Base-by-base conservation (phyloP, 345 rosid genomes). In the Geranium rotundifolium region DNA sequence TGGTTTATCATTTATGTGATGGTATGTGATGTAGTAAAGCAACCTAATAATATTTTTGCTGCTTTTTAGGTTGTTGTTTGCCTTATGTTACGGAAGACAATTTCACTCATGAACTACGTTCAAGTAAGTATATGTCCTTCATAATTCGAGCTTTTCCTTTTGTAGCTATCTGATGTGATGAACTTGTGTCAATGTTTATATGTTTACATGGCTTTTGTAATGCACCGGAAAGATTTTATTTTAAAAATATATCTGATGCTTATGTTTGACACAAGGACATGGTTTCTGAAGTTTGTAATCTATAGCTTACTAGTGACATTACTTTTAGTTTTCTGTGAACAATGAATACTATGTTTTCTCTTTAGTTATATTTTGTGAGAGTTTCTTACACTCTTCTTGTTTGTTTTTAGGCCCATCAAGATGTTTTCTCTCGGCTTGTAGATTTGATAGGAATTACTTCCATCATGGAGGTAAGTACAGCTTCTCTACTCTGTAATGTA, bases 401-500 rank as follows among this genome's bases (percentile, higher is more conserved):
- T 6, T 57, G 27, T 23, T 23, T 23, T 17, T 57, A 90, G 99
- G 92, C 77, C 29, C 96, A 90, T 84, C 89, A 87, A 56, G 87
- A 85, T 75, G 96, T 88, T 70, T 82, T 95, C 67, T 64, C 80
- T 67, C 87, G 80, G 58, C 72, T 95, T 72, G 97, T 95, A 73
- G 99, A 95, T 85, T 86, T 95, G 73, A 95, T 95, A 60, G 97
- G 99, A 72, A 85, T 95, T 69, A 95, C 97, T 60, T 95, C 99
- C 73, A 95, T 95, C 79, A 90, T 88, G 99, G 99, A 95, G 97
- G 99, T 95, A 78, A 65, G 10, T 34, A 63, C 64, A 12, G 54
- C 58, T 59, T 9, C 29, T 65, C 12, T 55, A 66, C 57, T 29
- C 57, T 64, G 66, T 54, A 50, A 7, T 31, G 29, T 68, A 29